A percentile compares a stretch with the other conserved stretches of the same genome.
Conservation (phyloP, 2,329 filamentous ascomycete species). For the Pyrenophora seminiperda region DNA sequence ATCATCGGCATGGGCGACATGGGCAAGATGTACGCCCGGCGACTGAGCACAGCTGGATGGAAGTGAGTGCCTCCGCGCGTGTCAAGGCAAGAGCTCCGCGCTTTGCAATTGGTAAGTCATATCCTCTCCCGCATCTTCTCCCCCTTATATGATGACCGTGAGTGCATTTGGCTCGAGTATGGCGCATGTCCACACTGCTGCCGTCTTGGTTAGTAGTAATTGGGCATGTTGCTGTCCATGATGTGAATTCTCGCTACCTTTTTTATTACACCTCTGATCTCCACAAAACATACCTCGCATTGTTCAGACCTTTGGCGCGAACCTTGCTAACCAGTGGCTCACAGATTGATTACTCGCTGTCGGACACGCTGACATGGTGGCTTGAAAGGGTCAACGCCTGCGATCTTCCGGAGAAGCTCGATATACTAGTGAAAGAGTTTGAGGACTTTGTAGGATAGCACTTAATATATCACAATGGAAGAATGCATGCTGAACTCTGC, state of each 20-base stretch:
- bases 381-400: conserved; percentile 84
- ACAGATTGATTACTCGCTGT: conserved; percentile 23
- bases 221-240: conserved; percentile 76
- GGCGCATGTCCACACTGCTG: conserved; percentile 65
- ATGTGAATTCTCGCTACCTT: conserved; percentile 99
- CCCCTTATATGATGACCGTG: conserved; percentile 87
- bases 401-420: conserved; percentile 88
- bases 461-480: conserved; percentile 46
- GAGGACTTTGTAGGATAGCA: conserved; percentile 76
- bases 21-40: conserved; percentile 96
- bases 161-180: conserved; percentile 99
- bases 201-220: conserved; percentile 74
- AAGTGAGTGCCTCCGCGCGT: conserved; percentile 67
- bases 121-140: conserved; percentile 15
- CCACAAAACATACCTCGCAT: conserved; percentile 22
- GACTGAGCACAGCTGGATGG: conserved; percentile 90
- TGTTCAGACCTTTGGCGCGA: conserved; percentile 24
- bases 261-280: conserved; percentile 81
- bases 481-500: conserved; percentile 52
- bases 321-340: conserved; percentile 44
- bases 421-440: conserved; percentile 80
- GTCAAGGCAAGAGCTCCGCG: conserved; percentile 17
- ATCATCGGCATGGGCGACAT: conserved; percentile 99
- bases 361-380: conserved; percentile 28
- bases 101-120: conserved; percentile 35